Evolutionary conservation across 768 basidiomycete genomes (phyloP).

Genomic region (Imleria badia): DNA sequence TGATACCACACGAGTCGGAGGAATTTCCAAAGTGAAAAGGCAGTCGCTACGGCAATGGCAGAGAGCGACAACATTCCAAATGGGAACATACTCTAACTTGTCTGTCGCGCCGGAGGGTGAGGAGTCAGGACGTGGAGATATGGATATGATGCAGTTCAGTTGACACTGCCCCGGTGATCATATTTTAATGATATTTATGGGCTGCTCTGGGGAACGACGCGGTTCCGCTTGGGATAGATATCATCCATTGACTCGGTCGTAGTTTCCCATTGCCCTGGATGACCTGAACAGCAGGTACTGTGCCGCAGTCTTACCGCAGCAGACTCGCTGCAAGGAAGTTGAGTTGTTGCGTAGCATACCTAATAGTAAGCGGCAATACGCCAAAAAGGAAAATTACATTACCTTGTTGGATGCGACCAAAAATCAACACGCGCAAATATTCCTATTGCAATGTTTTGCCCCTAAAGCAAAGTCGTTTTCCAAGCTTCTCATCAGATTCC

Average conservation of each 20-base stretch:
- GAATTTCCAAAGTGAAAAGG: constrained; percentile 35
- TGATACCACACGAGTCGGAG: constrained; percentile 28
- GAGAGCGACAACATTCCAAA: constrained; percentile 1
- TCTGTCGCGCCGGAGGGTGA: not conserved
- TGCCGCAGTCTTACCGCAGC: not conserved
- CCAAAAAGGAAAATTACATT: too few species aligned
- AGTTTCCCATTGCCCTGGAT: not conserved
- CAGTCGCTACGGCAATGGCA: constrained; percentile 12
- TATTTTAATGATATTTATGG: not conserved
- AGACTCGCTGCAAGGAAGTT: too few species aligned
- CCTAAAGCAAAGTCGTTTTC: too few species aligned
- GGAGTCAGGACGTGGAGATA: not conserved
- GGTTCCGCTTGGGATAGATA: too few species aligned
- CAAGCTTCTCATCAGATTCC: too few species aligned
- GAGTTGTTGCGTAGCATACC: too few species aligned
- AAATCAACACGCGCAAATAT: too few species aligned
- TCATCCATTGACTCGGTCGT: too few species aligned
- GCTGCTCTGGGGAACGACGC: too few species aligned
- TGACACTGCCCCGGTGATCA: not conserved
- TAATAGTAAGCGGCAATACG: too few species aligned
- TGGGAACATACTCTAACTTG: not conserved
- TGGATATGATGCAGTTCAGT: not conserved
- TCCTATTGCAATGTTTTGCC: too few species aligned
- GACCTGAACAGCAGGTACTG: not conserved
- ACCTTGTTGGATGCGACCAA: too few species aligned